Evolutionary conservation across 768 basidiomycete species (phyloP).

Genomic region (Dentipellis sp.): DNA sequence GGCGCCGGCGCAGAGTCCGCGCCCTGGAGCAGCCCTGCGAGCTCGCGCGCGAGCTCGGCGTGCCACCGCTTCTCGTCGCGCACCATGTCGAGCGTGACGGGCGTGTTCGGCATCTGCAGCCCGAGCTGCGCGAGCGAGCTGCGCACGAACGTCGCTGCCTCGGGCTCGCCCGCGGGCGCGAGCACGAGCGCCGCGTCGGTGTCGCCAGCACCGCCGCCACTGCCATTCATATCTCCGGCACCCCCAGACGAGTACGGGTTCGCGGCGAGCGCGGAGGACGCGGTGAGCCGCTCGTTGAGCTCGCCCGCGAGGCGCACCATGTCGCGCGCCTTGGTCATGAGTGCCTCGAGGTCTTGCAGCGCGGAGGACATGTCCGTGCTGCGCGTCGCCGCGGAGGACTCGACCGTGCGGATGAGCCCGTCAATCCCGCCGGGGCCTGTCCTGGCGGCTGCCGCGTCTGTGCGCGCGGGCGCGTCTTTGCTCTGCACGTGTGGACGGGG

Average conservation of each 20-base stretch:
- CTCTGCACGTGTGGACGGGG: conserved; percentile 2
- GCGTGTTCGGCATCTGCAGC: conserved; percentile 64
- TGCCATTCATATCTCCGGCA: too few species aligned
- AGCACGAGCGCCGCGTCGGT: conserved; percentile 7
- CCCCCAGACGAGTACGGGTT: conserved; percentile 14
- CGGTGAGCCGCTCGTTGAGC: conserved; percentile 73
- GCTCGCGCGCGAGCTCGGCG: conserved; percentile 74
- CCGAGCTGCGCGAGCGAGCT: conserved; percentile 88
- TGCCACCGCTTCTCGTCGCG: conserved; percentile 73
- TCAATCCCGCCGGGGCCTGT: conserved; percentile 45
- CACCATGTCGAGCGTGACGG: conserved; percentile 85
- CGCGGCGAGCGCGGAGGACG: conserved; percentile 16
- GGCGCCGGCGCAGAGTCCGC: conserved; percentile 14
- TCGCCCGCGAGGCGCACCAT: conserved; percentile 89
- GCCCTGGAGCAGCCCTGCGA: conserved; percentile 63
- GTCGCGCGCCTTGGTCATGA: conserved; percentile 87
- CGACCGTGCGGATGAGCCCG: conserved; percentile 73
- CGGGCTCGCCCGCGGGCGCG: conserved; percentile 47
- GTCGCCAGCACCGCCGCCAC: too few species aligned
- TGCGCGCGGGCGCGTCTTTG: too few species aligned
- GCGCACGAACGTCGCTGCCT: conserved; percentile 81
- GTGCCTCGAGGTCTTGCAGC: conserved; percentile 77
- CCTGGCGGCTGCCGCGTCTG: not conserved
- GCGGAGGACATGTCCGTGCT: conserved; percentile 65
- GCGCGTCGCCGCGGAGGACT: conserved; percentile 52